phyloP scores from a whole-genome alignment of 768 basidiomycete species.

The Rossbeevera mucosa region DNA sequence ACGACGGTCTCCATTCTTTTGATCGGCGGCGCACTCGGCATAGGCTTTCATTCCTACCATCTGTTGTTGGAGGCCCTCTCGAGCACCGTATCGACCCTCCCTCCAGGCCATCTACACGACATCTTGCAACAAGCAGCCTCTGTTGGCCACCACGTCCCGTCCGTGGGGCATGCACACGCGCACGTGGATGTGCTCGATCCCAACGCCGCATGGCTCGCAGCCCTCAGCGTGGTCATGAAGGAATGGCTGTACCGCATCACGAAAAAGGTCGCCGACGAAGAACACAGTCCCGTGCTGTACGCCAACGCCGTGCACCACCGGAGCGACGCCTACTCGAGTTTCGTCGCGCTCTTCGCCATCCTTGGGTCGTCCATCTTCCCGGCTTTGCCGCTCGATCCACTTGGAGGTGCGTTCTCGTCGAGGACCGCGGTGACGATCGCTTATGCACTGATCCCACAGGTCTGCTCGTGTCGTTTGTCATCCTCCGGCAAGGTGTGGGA shows the following conservation, averaged over 20 bases:
- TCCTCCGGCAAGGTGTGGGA: constrained; percentile 70
- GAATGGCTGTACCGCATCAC: constrained; percentile 93
- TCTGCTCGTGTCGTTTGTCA: constrained; percentile 83
- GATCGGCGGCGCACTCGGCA: constrained; percentile 76
- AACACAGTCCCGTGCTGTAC: constrained; percentile 83
- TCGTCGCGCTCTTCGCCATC: constrained; percentile 90
- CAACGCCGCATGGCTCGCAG: constrained; percentile 97
- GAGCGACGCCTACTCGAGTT: constrained; percentile 92
- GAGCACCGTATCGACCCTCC: constrained; percentile 58
- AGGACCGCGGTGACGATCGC: too few species aligned
- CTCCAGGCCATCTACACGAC: constrained; percentile 60
- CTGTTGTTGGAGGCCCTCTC: constrained; percentile 72
- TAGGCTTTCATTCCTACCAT: constrained; percentile 87
- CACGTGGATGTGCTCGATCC: constrained; percentile 67
- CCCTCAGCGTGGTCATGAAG: constrained; percentile 71
- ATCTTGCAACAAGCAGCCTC: constrained; percentile 55
- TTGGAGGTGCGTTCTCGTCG: constrained; percentile 86
- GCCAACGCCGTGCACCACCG: constrained; percentile 98
- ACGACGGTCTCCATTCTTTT: constrained; percentile 83
- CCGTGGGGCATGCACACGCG: constrained; percentile 50
- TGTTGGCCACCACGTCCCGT: constrained; percentile 50
- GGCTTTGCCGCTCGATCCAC: constrained; percentile 82
- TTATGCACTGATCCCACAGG: constrained; percentile 40
- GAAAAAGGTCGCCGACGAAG: constrained; percentile 84
- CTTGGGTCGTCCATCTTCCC: constrained; percentile 86